Percentiles rank a stretch among this genome's conserved stretches.
These are phyloP conservation scores for Xylaria sp. DNA, from an alignment of 2,329 filamentous ascomycete genomes.

Conservation along the genomic window DNA sequence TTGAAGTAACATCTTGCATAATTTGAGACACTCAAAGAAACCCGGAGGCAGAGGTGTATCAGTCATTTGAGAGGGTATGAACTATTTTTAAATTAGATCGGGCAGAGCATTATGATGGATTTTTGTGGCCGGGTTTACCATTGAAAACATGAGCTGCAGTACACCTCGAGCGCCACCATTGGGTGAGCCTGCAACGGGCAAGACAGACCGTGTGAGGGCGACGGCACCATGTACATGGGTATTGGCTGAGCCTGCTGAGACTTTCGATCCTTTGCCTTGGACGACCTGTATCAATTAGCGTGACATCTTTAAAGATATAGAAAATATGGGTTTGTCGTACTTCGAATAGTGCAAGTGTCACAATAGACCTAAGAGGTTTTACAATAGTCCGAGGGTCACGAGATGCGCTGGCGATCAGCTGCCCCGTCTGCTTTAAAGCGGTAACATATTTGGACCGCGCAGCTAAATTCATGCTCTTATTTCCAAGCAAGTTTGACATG, in stretches of 20 bases:
- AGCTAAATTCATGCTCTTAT: constrained; percentile 56
- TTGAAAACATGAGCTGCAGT: constrained; percentile 65
- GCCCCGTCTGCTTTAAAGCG: constrained; percentile 60
- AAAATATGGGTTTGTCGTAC: constrained; percentile 49
- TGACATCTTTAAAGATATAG: neutral
- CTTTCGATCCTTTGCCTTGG: constrained; percentile 57
- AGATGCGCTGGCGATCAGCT: constrained; percentile 52
- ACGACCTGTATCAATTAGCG: constrained; percentile 46
- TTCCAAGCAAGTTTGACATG: constrained; percentile 63
- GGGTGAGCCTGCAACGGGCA: constrained; percentile 52
- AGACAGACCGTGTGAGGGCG: constrained; percentile 62
- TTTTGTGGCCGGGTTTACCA: constrained; percentile 52
- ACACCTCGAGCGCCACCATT: constrained; percentile 62
- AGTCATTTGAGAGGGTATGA: constrained; percentile 57
- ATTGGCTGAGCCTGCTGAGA: constrained; percentile 61
- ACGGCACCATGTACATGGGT: constrained; percentile 69
- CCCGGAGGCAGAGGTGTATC: constrained; percentile 53
- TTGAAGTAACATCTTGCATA: constrained; percentile 50
- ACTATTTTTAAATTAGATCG: constrained; percentile 47
- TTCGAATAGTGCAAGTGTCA: constrained; percentile 71
- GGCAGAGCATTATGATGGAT: constrained; percentile 1
- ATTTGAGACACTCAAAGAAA: constrained; percentile 56
- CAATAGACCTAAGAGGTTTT: constrained; percentile 59
- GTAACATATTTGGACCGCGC: constrained; percentile 64
- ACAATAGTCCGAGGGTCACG: constrained; percentile 51